Evolutionary conservation across 805 yeast species (phyloP).

Genomic region (Ogataea salicorniae): DNA sequence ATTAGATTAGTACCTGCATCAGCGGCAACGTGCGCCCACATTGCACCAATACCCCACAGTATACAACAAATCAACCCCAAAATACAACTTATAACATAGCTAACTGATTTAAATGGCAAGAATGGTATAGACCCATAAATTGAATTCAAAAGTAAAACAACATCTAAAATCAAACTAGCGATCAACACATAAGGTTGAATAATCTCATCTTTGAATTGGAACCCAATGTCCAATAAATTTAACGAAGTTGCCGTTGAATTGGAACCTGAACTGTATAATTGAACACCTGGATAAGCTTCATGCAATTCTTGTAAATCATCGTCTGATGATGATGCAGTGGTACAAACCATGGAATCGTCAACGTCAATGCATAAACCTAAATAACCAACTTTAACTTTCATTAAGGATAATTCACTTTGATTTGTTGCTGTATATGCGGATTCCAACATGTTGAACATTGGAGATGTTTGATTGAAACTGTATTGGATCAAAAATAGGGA

Average conservation of each 20-base stretch:
- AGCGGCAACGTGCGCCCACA: conserved; percentile 57
- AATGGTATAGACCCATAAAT: conserved; percentile 44
- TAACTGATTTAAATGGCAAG: conserved; percentile 36
- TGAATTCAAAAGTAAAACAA: conserved; percentile 37
- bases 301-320: background rate
- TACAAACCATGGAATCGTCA: conserved; percentile 32
- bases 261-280: conserved; percentile 29
- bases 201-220: conserved; percentile 38
- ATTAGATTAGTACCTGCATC: conserved; percentile 40
- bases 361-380: conserved; percentile 49
- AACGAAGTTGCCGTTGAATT: conserved; percentile 31
- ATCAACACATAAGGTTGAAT: conserved; percentile 53
- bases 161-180: conserved; percentile 39
- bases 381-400: conserved; percentile 50
- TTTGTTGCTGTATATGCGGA: conserved; percentile 31
- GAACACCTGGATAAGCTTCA: conserved; percentile 26
- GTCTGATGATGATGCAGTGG: conserved; percentile 16
- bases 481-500: conserved; percentile 46
- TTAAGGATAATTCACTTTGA: conserved; percentile 32
- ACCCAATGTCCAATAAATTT: conserved; percentile 44
- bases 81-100: conserved; percentile 26
- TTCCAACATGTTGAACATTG: conserved; percentile 36
- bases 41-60: conserved; percentile 61
- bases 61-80: conserved; percentile 36
- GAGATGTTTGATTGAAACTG: conserved; percentile 41